Conservation (phyloP, 2,329 filamentous ascomycete species). For the Trichoderma koningiopsis region DNA sequence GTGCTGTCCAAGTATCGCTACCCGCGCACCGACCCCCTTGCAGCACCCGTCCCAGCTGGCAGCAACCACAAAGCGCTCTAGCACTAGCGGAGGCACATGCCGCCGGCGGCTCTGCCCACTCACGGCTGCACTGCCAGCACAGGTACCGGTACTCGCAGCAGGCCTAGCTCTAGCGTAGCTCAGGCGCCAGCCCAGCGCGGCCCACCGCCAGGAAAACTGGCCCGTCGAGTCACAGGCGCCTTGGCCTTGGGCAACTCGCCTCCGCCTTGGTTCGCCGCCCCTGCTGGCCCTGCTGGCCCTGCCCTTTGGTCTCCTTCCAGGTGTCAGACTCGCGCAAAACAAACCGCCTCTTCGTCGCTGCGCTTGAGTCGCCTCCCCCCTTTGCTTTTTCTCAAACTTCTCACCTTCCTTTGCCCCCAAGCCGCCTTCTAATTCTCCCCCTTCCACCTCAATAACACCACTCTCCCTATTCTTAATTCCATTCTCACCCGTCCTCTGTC, state of each 20-base stretch:
- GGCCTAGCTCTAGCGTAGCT: not conserved
- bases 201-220: conserved; percentile 3
- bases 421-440: conserved; percentile 21
- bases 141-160: conserved; percentile 6
- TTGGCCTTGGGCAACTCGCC: conserved; percentile 24
- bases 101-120: not conserved
- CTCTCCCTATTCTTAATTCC: conserved; percentile 33
- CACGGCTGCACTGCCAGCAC: not conserved
- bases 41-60: not conserved
- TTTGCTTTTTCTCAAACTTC: conserved; percentile 20
- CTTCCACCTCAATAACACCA: conserved; percentile 18
- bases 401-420: conserved; percentile 29
- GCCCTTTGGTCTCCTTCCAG: conserved; percentile 3
- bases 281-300: conserved; percentile 11
- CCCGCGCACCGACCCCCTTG: not conserved
- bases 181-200: not conserved
- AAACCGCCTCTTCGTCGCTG: conserved; percentile 33
- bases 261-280: conserved; percentile 24
- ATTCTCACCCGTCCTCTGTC: conserved; percentile 32
- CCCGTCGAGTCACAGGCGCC: conserved; percentile 22
- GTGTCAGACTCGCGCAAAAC: conserved; percentile 35
- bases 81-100: not conserved
- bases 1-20: not conserved
- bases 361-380: conserved; percentile 27
- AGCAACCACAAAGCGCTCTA: not conserved